Percentiles rank a stretch among this genome's conserved stretches.
Conservation (phyloP, 495 filamentous ascomycete genomes). For the Penicillium herquei region DNA sequence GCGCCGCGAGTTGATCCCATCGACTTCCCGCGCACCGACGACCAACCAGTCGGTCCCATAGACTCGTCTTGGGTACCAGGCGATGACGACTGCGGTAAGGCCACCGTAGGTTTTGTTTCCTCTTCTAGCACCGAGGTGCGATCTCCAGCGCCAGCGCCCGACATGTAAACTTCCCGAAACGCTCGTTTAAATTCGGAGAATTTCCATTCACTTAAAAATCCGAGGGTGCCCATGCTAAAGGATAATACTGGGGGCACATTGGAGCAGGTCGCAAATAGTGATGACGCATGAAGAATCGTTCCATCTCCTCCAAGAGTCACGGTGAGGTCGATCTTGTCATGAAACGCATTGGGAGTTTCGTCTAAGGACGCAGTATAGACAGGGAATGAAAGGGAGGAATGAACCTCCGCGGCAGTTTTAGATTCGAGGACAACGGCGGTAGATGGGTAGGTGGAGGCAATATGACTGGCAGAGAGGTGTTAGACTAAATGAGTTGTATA, state of each 20-base stretch:
- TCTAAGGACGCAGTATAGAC: conserved; percentile 57
- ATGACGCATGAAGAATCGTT: conserved; percentile 88
- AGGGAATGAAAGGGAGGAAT: conserved; percentile 72
- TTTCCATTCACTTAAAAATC: conserved; percentile 95
- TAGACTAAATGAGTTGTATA: conserved; percentile 5
- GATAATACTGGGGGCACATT: conserved; percentile 88
- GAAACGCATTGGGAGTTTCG: conserved; percentile 37
- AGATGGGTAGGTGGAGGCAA: conserved; percentile 74
- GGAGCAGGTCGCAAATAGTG: conserved; percentile 78
- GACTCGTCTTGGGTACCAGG: conserved; percentile 11
- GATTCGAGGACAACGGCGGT: conserved; percentile 82
- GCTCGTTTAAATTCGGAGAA: conserved; percentile 87
- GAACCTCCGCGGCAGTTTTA: conserved; percentile 67
- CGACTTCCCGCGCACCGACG: conserved; percentile 70
- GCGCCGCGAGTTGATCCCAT: conserved; percentile 73
- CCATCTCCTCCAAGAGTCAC: conserved; percentile 93
- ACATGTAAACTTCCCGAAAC: conserved; percentile 92
- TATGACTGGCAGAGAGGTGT: conserved; percentile 53
- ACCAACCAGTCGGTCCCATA: conserved; percentile 58
- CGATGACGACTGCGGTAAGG: background rate
- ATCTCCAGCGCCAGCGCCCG: conserved; percentile 63
- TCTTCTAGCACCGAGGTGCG: conserved; percentile 37
- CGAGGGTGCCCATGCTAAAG: conserved; percentile 95
- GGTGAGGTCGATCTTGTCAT: conserved; percentile 79
- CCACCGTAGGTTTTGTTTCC: background rate